Conservation (phyloP, 768 basidiomycete species). For the Mycena metata region DNA sequence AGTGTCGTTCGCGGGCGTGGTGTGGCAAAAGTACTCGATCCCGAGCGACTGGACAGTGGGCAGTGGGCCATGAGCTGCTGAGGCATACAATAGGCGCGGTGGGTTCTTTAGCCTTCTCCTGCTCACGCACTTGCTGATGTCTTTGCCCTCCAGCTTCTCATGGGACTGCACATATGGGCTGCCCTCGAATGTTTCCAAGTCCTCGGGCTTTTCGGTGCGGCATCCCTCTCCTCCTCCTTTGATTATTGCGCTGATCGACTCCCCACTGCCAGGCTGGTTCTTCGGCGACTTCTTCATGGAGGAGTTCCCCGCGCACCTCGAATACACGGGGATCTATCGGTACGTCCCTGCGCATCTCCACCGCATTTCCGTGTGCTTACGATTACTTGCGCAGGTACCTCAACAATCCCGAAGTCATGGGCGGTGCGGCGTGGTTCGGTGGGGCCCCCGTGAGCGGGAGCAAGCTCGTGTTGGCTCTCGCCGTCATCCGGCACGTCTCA, state of each 20-base stretch:
- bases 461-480: constrained; percentile 89
- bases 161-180: constrained; percentile 93
- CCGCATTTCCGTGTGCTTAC: constrained; percentile 8
- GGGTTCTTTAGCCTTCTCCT: constrained; percentile 48
- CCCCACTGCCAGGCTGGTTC: constrained; percentile 80
- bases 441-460: constrained; percentile 92
- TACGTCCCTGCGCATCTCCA: constrained; percentile 44
- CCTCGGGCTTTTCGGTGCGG: constrained; percentile 89
- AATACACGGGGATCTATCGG: constrained; percentile 98
- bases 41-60: constrained; percentile 90
- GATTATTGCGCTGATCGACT: not conserved
- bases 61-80: constrained; percentile 86
- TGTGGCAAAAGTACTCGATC: constrained; percentile 90
- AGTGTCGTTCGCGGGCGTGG: constrained; percentile 90
- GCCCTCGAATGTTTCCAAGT: constrained; percentile 92
- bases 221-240: not conserved
- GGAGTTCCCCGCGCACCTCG: constrained; percentile 88
- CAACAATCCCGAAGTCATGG: constrained; percentile 97
- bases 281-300: constrained; percentile 98
- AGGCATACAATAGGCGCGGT: constrained; percentile 92
- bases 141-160: constrained; percentile 68
- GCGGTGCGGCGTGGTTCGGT: constrained; percentile 96
- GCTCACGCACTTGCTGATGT: constrained; percentile 11
- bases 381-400: constrained; percentile 71
- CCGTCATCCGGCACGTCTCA: constrained; percentile 85